phyloP scores from a whole-genome alignment of 192 early-diverging fungal species.

The Podila clonocystis region DNA sequence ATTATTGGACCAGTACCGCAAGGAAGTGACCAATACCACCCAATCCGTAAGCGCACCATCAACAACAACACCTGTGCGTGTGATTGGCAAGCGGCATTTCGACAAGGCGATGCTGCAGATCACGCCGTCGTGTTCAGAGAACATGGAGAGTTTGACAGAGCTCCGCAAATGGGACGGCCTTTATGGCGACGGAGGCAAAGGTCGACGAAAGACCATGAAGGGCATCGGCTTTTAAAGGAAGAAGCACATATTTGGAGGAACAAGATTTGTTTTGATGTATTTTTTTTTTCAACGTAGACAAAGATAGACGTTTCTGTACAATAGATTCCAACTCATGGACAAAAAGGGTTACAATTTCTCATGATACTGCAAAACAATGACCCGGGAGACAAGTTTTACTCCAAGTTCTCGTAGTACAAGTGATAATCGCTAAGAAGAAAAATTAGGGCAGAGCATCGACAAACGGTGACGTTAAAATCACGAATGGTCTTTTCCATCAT shows the following conservation, averaged over 20 bases:
- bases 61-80: conserved; percentile 38
- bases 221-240: conserved; percentile 64
- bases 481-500: too few relatives aligned
- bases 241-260: too few relatives aligned
- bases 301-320: too few relatives aligned
- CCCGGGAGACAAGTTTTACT: background rate
- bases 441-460: background rate
- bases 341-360: too few relatives aligned
- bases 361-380: too few relatives aligned
- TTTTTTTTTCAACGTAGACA: background rate
- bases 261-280: background rate
- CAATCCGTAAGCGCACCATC: conserved; percentile 3
- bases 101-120: conserved; percentile 85
- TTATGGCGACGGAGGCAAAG: conserved; percentile 84
- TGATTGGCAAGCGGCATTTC: conserved; percentile 75
- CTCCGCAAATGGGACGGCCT: conserved; percentile 90
- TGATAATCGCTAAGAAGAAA: background rate
- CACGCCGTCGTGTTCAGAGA: conserved; percentile 88
- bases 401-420: background rate
- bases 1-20: conserved; percentile 21
- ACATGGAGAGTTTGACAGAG: conserved; percentile 89
- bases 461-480: background rate
- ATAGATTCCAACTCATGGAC: too few relatives aligned
- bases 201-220: conserved; percentile 52
- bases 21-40: conserved; percentile 10